These are phyloP conservation scores for Barbarea vulgaris DNA, from an alignment of 345 rosid genomes.

Conservation along the genomic window DNA sequence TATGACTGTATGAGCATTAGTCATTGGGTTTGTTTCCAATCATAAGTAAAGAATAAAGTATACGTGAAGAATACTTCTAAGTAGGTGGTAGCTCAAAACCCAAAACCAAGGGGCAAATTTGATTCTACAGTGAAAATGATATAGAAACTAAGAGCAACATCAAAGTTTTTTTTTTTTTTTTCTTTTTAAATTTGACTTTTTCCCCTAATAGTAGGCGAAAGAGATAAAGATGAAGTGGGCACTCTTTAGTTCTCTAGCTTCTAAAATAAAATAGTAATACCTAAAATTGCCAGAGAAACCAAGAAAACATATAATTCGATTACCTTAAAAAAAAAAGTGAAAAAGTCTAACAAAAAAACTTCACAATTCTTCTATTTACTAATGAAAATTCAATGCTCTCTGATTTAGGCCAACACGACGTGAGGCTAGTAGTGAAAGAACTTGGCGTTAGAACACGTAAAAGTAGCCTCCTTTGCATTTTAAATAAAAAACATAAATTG, in stretches of 20 bases:
- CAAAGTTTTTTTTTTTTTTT: neutral
- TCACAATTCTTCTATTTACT: slow-evolving; percentile 10
- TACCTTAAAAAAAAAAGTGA: neutral
- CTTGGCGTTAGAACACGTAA: slow-evolving; percentile 47
- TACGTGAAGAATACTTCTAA: slow-evolving; percentile 45
- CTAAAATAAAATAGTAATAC: slow-evolving; percentile 16
- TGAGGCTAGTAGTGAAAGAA: slow-evolving; percentile 33
- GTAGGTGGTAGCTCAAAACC: slow-evolving; percentile 37
- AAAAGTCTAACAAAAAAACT: neutral
- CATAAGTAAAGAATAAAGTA: slow-evolving; percentile 42
- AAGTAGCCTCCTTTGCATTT: slow-evolving; percentile 39
- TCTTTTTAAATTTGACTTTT: slow-evolving; percentile 24
- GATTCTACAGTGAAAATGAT: slow-evolving; percentile 38
- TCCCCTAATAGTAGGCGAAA: slow-evolving; percentile 24
- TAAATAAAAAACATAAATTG: slow-evolving; percentile 16
- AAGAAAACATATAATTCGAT: slow-evolving; percentile 1
- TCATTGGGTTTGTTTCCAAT: slow-evolving; percentile 29
- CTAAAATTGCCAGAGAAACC: slow-evolving; percentile 14
- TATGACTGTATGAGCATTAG: slow-evolving; percentile 29
- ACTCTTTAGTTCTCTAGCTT: slow-evolving; percentile 38
- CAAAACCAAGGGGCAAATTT: slow-evolving; percentile 19
- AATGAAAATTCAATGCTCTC: slow-evolving; percentile 31
- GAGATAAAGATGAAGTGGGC: slow-evolving; percentile 38
- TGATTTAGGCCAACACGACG: slow-evolving; percentile 43
- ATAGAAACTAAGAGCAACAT: slow-evolving; percentile 20